phyloP scores from a whole-genome alignment of 164 flowering plant genomes.

The Buxus sempervirens region DNA sequence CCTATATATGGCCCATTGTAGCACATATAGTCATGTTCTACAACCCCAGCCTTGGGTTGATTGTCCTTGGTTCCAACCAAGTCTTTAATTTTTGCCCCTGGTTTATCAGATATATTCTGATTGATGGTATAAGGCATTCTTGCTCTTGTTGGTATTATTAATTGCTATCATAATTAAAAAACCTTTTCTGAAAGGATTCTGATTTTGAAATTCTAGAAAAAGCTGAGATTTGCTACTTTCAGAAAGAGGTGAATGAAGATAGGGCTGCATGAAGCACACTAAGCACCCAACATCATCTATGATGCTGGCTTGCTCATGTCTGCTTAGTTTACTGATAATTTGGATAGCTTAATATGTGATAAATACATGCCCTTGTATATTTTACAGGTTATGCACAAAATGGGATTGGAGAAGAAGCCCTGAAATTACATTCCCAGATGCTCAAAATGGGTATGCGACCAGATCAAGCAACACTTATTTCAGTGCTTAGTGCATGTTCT shows the following conservation, averaged over 20 bases:
- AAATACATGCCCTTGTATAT: not conserved
- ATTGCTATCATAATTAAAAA: not conserved
- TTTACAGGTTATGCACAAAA: slow-evolving; percentile 45
- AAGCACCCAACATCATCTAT: not conserved
- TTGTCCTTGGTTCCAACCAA: too few species aligned
- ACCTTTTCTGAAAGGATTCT: not conserved
- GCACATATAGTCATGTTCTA: not conserved
- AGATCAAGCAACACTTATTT: slow-evolving; percentile 39
- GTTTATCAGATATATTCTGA: too few species aligned
- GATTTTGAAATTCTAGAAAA: not conserved
- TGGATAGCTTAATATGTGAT: not conserved
- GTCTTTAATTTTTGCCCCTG: too few species aligned
- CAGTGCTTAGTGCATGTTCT: slow-evolving; percentile 47
- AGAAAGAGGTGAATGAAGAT: not conserved
- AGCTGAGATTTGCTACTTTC: not conserved
- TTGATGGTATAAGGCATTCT: too few species aligned
- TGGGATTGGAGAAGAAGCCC: slow-evolving; percentile 45
- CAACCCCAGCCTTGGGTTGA: not conserved
- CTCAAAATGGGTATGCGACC: slow-evolving; percentile 32
- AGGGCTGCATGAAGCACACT: not conserved
- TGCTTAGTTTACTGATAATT: not conserved
- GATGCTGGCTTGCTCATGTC: not conserved
- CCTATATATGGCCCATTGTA: not conserved
- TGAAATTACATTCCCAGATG: slow-evolving; percentile 32
- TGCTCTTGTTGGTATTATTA: too few species aligned